phyloP scores from a whole-genome alignment of 2,329 filamentous ascomycete genomes.

The Clonostachys rhizophaga region DNA sequence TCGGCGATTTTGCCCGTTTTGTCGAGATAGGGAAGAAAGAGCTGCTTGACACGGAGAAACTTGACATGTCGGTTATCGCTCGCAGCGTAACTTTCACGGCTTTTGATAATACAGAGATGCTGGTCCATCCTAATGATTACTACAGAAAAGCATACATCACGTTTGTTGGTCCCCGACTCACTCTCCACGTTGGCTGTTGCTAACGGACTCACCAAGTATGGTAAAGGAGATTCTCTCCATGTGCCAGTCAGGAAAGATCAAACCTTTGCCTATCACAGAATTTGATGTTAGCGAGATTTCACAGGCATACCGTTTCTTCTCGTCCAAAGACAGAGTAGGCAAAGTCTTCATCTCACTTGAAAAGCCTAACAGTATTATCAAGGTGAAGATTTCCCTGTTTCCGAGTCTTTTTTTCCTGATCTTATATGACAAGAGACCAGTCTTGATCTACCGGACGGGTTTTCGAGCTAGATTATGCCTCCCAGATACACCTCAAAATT shows the following conservation, averaged over 20 bases:
- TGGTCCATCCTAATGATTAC: too few relatives aligned
- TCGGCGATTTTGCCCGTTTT: constrained; percentile 22
- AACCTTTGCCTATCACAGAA: constrained; percentile 4
- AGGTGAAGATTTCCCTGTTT: not conserved
- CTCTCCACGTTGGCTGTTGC: not conserved
- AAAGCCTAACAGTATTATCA: not conserved
- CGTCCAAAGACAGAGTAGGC: constrained; percentile 24
- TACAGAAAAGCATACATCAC: too few relatives aligned
- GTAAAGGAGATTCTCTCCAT: not conserved
- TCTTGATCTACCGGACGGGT: too few relatives aligned
- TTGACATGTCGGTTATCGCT: constrained; percentile 27
- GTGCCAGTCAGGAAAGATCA: constrained; percentile 7
- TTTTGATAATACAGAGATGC: too few relatives aligned
- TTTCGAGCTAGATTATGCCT: constrained; percentile 3
- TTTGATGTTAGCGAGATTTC: constrained; percentile 9
- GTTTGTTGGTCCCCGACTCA: too few relatives aligned
- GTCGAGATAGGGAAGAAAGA: constrained; percentile 27
- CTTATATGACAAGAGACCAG: too few relatives aligned
- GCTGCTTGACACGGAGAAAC: constrained; percentile 20
- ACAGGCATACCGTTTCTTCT: constrained; percentile 25
- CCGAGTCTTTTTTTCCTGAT: too few relatives aligned
- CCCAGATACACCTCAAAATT: not conserved
- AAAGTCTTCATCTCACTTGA: constrained; percentile 30
- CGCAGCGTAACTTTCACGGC: constrained; percentile 7
- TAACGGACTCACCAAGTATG: too few relatives aligned